phyloP scores from a whole-genome alignment of 2,329 filamentous ascomycete species.

The Epichloe brachyelytri region DNA sequence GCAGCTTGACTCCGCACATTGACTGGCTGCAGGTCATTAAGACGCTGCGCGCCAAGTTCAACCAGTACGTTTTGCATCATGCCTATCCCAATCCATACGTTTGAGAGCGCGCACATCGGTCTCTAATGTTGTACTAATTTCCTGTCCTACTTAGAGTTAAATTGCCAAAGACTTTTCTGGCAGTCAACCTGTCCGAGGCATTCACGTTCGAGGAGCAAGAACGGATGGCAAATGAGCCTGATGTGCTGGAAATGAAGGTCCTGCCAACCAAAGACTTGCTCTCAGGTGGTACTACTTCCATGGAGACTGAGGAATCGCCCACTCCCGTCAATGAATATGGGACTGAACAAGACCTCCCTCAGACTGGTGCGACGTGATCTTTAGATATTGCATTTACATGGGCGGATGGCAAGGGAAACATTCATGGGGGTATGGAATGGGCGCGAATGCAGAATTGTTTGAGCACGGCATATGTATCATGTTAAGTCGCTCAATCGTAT shows the following conservation, averaged over 20 bases:
- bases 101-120: neutral
- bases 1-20: constrained; percentile 78
- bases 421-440: neutral
- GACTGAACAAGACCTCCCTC: neutral
- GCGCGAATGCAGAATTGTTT: neutral
- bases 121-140: neutral
- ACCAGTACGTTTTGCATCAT: constrained; percentile 51
- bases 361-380: neutral
- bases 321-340: neutral
- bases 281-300: constrained; percentile 3
- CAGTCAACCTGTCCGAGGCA: constrained; percentile 50
- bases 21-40: constrained; percentile 98
- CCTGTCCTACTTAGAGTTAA: constrained; percentile 38
- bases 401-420: neutral
- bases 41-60: constrained; percentile 86
- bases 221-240: constrained; percentile 33
- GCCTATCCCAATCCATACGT: constrained; percentile 5
- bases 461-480: too few species aligned
- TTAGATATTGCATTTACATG: neutral
- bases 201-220: constrained; percentile 47
- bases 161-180: constrained; percentile 51
- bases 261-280: constrained; percentile 18
- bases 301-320: neutral
- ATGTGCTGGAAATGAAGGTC: constrained; percentile 35
- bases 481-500: too few species aligned